Base-by-base conservation (phyloP, 257 asterid genomes). In the Jacaranda copaia region DNA sequence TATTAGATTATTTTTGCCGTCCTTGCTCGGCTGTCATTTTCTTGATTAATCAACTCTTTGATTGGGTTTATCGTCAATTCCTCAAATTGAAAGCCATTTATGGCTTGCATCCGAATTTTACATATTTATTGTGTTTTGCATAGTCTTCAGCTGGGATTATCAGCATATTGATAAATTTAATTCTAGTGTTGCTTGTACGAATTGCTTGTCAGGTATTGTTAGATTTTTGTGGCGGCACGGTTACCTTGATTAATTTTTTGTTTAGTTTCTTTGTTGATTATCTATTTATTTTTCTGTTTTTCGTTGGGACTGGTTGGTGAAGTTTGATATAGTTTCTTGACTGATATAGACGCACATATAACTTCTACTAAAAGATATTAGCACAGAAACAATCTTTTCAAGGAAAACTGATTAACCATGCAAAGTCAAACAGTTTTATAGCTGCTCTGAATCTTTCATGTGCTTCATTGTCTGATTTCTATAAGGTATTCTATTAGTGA, bases 41-140 rank as follows among this genome's bases (percentile, higher is more conserved):
- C 52, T 25, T 49, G 13, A 3, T 49, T 39, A 39, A 36, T 45
- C 36, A 35, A 62, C 40, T 70, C 0, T 19, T 60, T 45, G 42
- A 13, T 83, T 39, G 67, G 45, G 67, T 72, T 79, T 46, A 60
- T 67, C 49, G 7, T 49, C 40, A 35, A 25, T 48, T 19, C 42
- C 15, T 71, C 49, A 9, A 60, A 18, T 49, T n/a, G 57, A 25
- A n/a, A 36, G 19, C 45, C 7, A 7, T 73, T 14, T 67, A 14
- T 49, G n/a, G 14, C 15, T 66, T 56, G 63, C 13, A 60, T 45
- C 10, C 36, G 45, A 68, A n/a, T 43, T 13, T 16, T 45, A 55
- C 38, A 15, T 80, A 4, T 0, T 66, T 32, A 25, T 32, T 42
- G 4, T 68, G 52, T 4, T n/a, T 55, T 12, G 16, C 19, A 69